Percentiles rank a stretch among this genome's conserved stretches.
phyloP scores from a whole-genome alignment of 2,329 filamentous ascomycete species.

The Aspergillus latus region DNA sequence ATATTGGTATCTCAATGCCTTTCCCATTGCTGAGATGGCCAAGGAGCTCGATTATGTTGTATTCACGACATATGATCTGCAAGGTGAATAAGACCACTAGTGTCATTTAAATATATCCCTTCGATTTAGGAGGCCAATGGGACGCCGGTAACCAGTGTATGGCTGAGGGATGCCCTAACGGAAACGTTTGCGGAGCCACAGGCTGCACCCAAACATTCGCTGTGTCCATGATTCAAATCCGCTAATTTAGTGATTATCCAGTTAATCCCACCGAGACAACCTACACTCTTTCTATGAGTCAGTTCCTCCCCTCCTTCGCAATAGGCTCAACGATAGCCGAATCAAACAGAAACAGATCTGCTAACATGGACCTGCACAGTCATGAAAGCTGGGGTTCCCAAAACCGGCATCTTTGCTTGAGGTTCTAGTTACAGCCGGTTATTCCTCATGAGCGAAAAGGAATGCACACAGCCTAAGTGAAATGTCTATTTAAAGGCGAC shows the following conservation, averaged over 20 bases:
- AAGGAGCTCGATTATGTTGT: conserved; percentile 36
- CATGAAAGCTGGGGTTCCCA: conserved; percentile 39
- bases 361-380: conserved; percentile 15
- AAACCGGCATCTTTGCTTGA: conserved; percentile 35
- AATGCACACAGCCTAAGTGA: neutral
- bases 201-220: no score
- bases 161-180: conserved; percentile 25
- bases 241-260: neutral
- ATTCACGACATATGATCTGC: conserved; percentile 44
- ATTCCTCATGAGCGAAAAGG: conserved; percentile 32
- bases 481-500: neutral
- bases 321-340: conserved; percentile 4
- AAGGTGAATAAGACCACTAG: conserved; percentile 16
- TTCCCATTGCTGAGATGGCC: conserved; percentile 31
- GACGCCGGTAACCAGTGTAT: conserved; percentile 24
- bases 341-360: no score
- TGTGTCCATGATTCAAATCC: neutral
- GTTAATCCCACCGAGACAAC: conserved; percentile 43
- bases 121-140: conserved; percentile 18
- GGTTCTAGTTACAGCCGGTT: conserved; percentile 37
- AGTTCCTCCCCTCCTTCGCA: neutral
- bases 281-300: conserved; percentile 32
- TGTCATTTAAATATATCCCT: no score
- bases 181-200: conserved; percentile 26
- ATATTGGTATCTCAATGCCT: conserved; percentile 36